Base-by-base conservation (phyloP, 257 asterid genomes). In the Nicotiana tomentosiformis region DNA sequence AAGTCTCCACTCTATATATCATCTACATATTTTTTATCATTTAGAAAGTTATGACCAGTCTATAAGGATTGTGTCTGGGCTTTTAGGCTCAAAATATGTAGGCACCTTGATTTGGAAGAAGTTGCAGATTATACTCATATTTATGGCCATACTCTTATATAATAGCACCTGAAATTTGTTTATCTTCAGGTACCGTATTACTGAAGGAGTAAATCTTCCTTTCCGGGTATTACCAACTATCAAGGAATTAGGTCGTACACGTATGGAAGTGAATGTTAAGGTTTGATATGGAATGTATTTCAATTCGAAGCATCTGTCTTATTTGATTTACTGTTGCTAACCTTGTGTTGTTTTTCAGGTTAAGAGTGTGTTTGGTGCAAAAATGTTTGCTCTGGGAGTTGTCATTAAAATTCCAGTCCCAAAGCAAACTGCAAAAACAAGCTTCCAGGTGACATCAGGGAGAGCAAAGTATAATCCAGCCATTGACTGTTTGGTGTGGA, bases 221-320 rank as follows among this genome's bases (percentile, higher is more conserved):
- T 94, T 94, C 83, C 95, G 98, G 83, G 98, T 96, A 66, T 86
- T 96, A 86, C 99, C 99, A 78, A 96, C 99, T 82, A 94, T 96
- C 89, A 96, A 96, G 91, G 99, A 96, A 89, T 89, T 94, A 90
- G 99, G 99, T 68, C 94, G 99, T 65, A 94, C 99, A 76, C 98
- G 99, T 82, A 93, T 96, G 99, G 99, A 96, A 91, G 98, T 96
- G 89, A 96, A 96, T 85, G 98, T 96, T 39, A 96, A 94, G 99
- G 99, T 94, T 86, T 82, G 95, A 86, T 66, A 74, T 51, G 12
- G 16, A 51, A 26, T 74, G 61, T 26, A 26, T 74, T 49, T 23
- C 29, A 10, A 51, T 74, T 49, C 26, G 32, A 74, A 74, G 29
- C 62, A 15, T 74, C 80, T 49, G 29, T 26, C 56, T 4, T 26